Evolutionary conservation across 163 green algal species (phyloP).

Genomic region (Prototheca stagnorum): DNA sequence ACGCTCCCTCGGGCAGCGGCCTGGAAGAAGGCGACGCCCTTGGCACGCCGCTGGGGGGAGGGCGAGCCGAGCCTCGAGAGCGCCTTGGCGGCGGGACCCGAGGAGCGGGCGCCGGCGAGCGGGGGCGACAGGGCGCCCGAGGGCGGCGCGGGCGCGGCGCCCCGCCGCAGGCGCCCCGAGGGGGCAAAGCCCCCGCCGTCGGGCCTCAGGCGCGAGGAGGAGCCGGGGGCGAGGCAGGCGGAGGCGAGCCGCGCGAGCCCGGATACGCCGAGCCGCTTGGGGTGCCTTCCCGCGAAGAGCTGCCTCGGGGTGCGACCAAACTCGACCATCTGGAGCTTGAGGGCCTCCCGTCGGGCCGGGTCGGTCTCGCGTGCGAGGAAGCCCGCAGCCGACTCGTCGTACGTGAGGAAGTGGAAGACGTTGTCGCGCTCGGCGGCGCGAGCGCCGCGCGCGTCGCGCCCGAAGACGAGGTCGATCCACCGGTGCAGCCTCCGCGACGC

Average conservation of each 20-base stretch:
- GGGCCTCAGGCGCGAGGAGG: background rate
- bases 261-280: conserved; percentile 3
- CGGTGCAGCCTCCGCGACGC: conserved; percentile 72
- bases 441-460: conserved; percentile 51
- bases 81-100: conserved; percentile 3
- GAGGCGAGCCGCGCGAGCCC: background rate
- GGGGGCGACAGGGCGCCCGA: conserved; percentile 2
- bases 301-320: conserved; percentile 82
- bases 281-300: conserved; percentile 36
- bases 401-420: conserved; percentile 65
- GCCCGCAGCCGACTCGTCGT: conserved; percentile 19
- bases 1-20: too few species aligned
- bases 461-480: conserved; percentile 98
- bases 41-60: too few species aligned
- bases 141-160: too few species aligned
- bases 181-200: background rate
- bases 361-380: background rate
- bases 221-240: conserved; percentile 2
- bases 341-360: conserved; percentile 20
- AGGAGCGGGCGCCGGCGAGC: conserved; percentile 14
- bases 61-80: too few species aligned
- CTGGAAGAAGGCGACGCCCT: too few species aligned
- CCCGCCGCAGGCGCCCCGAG: background rate
- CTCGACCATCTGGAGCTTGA: conserved; percentile 94
- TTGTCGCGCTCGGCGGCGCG: conserved; percentile 70